These are phyloP conservation scores for Chalciporus chontae DNA, from an alignment of 768 basidiomycete species.

Conservation along the genomic window DNA sequence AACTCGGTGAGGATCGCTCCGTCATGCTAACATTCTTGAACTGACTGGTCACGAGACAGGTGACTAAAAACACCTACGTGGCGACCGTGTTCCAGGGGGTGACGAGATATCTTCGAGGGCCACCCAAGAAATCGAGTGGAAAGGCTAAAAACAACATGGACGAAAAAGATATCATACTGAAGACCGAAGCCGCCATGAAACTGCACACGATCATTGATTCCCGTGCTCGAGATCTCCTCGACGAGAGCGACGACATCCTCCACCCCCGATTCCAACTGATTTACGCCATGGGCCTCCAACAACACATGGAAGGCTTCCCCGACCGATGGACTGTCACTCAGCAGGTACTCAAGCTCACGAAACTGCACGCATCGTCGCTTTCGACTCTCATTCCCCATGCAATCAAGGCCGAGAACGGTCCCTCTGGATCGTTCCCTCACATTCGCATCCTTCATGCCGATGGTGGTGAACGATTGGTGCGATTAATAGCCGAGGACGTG, in stretches of 20 bases:
- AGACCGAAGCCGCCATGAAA: no score
- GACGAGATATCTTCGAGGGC: background rate
- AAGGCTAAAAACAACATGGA: background rate
- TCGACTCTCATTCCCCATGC: background rate
- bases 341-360: conserved; percentile 20
- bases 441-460: background rate
- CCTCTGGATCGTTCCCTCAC: conserved; percentile 9
- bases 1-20: background rate
- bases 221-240: conserved; percentile 13
- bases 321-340: conserved; percentile 29
- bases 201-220: conserved; percentile 7
- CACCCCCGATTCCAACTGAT: conserved; percentile 31
- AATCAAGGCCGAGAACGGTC: background rate
- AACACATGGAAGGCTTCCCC: conserved; percentile 22
- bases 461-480: background rate
- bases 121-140: no score
- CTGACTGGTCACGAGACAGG: background rate
- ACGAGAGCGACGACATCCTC: conserved; percentile 23
- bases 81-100: background rate
- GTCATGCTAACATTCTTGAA: background rate
- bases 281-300: conserved; percentile 25
- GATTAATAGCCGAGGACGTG: conserved; percentile 2
- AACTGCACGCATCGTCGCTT: background rate
- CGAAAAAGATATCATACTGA: no score
- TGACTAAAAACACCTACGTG: background rate